These are phyloP conservation scores for Discostella pseudostelligera DNA, from an alignment of 108 stramenopile species.

Conservation along the genomic window DNA sequence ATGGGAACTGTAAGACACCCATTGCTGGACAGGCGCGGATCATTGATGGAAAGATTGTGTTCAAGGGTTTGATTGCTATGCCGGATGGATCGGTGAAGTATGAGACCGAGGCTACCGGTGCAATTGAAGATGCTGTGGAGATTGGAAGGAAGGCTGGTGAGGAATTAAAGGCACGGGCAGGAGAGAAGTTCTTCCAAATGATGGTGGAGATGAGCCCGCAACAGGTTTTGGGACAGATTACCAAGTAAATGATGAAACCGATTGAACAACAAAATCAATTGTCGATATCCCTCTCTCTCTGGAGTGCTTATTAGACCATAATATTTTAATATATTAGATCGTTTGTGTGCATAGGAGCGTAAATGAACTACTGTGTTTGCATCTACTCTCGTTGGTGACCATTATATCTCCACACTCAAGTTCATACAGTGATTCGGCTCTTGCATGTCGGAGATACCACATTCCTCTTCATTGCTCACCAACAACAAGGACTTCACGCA, in stretches of 20 bases:
- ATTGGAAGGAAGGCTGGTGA: conserved; percentile 86
- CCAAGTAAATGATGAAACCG: conserved; percentile 49
- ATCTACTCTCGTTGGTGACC: too few species aligned
- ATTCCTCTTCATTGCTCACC: too few species aligned
- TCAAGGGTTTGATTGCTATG: conserved; percentile 92
- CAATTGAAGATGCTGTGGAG: conserved; percentile 71
- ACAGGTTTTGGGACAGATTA: conserved; percentile 89
- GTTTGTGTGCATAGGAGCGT: too few species aligned
- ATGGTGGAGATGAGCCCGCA: conserved; percentile 95
- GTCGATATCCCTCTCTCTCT: too few species aligned
- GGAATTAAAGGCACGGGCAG: conserved; percentile 84
- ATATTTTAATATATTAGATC: too few species aligned
- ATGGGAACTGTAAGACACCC: conserved; percentile 99
- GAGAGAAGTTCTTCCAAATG: conserved; percentile 92
- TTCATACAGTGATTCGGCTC: too few species aligned
- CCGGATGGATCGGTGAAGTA: conserved; percentile 88
- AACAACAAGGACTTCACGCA: too few species aligned
- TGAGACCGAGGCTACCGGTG: conserved; percentile 74
- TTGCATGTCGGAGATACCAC: too few species aligned
- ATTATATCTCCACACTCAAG: too few species aligned
- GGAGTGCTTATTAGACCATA: too few species aligned
- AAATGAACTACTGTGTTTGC: too few species aligned
- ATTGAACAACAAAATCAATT: too few species aligned
- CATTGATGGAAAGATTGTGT: conserved; percentile 84
- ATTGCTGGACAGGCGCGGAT: conserved; percentile 98